Percentiles rank a stretch among this genome's conserved stretches.
These are phyloP conservation scores for Aspergillus tamarii DNA, from an alignment of 2,329 filamentous ascomycete genomes.

Conservation along the genomic window DNA sequence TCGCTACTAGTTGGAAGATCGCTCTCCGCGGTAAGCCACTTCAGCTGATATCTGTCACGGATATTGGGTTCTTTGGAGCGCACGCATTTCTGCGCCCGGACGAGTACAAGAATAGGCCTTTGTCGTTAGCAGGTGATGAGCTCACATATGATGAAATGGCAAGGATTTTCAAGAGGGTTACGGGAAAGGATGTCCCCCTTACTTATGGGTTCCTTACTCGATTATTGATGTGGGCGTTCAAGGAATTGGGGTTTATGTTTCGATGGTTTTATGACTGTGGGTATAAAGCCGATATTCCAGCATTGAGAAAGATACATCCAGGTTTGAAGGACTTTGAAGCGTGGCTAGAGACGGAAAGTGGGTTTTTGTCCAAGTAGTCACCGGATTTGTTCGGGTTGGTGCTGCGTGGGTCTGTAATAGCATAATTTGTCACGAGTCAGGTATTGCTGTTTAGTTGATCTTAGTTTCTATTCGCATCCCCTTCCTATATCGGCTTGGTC, in stretches of 20 bases:
- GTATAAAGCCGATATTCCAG: slow-evolving; percentile 51
- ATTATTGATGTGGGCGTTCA: slow-evolving; percentile 45
- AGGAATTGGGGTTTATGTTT: slow-evolving; percentile 53
- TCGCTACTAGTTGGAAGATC: slow-evolving; percentile 47
- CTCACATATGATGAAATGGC: slow-evolving; percentile 51
- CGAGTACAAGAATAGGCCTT: slow-evolving; percentile 39
- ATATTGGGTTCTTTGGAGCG: slow-evolving; percentile 58
- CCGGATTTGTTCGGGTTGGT: background rate
- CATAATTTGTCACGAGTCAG: background rate
- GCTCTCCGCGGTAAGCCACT: slow-evolving; percentile 47
- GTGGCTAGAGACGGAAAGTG: slow-evolving; percentile 54
- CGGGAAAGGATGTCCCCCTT: slow-evolving; percentile 47
- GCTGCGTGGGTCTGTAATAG: background rate
- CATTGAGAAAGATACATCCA: slow-evolving; percentile 48
- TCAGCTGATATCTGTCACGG: slow-evolving; percentile 48
- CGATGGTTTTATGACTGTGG: slow-evolving; percentile 56
- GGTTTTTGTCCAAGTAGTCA: slow-evolving; percentile 27
- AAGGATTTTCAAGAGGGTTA: slow-evolving; percentile 50
- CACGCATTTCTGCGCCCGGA: slow-evolving; percentile 52
- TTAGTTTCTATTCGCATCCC: background rate
- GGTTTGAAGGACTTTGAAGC: slow-evolving; percentile 51
- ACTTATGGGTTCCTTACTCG: slow-evolving; percentile 46
- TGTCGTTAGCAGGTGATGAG: slow-evolving; percentile 57
- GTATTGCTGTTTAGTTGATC: background rate
- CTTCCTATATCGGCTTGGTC: background rate